Evolutionary conservation across 1,284 basidiomycete genomes (phyloP).

Genomic region (Boletellus deceptivus): DNA sequence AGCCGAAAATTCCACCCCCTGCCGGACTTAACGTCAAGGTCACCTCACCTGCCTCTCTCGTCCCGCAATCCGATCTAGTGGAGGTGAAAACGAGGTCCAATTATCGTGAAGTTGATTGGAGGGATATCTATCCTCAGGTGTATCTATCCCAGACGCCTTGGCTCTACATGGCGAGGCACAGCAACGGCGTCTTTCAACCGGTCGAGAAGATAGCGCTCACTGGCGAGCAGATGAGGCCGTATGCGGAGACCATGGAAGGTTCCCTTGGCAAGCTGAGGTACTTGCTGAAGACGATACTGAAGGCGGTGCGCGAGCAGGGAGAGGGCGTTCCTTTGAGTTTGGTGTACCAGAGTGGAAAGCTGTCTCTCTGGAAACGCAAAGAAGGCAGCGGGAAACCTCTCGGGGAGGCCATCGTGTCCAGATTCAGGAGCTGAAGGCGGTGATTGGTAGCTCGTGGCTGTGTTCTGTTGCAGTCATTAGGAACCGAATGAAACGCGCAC

Average conservation of each 20-base stretch:
- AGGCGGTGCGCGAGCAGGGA: slow-evolving; percentile 26
- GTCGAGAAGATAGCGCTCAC: slow-evolving; percentile 30
- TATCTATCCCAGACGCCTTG: slow-evolving; percentile 41
- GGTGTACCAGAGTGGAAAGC: slow-evolving; percentile 20
- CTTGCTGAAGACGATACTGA: slow-evolving; percentile 23
- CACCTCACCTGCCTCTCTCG: slow-evolving; percentile 16
- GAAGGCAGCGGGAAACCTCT: slow-evolving; percentile 23
- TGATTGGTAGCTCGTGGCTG: not conserved
- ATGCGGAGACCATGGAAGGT: slow-evolving; percentile 19
- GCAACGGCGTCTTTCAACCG: slow-evolving; percentile 30
- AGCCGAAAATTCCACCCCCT: not conserved
- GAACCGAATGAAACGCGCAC: not conserved
- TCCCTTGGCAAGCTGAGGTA: slow-evolving; percentile 28
- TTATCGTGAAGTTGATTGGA: slow-evolving; percentile 34
- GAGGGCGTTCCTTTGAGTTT: slow-evolving; percentile 28
- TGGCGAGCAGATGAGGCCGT: slow-evolving; percentile 22
- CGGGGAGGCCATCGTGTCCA: slow-evolving; percentile 16
- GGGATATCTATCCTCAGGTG: slow-evolving; percentile 39
- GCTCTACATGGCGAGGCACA: slow-evolving; percentile 38
- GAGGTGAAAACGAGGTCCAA: slow-evolving; percentile 41
- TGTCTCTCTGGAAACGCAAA: slow-evolving; percentile 26
- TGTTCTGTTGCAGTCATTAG: not conserved
- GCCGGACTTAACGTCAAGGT: slow-evolving; percentile 15
- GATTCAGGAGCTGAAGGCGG: not conserved
- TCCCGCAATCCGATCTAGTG: slow-evolving; percentile 38